A percentile compares a stretch with the other conserved stretches of the same genome.
Evolutionary conservation across 2,329 filamentous ascomycete species (phyloP).

Genomic region (Epichloe sp.): DNA sequence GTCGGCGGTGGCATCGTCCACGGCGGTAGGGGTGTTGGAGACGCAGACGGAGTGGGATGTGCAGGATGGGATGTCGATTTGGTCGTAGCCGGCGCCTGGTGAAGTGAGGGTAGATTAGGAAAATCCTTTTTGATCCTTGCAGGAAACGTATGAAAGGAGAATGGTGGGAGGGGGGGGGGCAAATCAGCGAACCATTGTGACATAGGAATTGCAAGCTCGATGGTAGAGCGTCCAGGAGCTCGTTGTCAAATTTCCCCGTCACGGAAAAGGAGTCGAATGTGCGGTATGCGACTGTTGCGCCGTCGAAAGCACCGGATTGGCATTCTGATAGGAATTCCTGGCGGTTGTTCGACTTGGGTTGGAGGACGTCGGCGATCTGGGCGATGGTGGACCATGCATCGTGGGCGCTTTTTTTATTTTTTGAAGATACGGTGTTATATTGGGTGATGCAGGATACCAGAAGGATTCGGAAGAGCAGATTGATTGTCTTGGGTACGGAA

Average conservation of each 20-base stretch:
- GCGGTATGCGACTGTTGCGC: constrained; percentile 52
- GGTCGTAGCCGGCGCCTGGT: constrained; percentile 71
- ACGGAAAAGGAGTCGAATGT: constrained; percentile 52
- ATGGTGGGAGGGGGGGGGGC: neutral
- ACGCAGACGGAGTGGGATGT: constrained; percentile 53
- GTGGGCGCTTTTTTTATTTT: constrained; percentile 38
- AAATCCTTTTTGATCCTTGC: neutral
- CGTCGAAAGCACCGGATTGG: constrained; percentile 50
- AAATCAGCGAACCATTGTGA: constrained; percentile 38
- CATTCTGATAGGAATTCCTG: constrained; percentile 58
- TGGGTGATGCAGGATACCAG: no score
- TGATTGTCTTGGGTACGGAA: no score
- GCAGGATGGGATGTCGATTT: constrained; percentile 62
- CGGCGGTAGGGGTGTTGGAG: constrained; percentile 69
- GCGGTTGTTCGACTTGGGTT: constrained; percentile 47
- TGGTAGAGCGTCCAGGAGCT: constrained; percentile 49
- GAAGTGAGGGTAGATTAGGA: no score
- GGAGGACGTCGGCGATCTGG: constrained; percentile 50
- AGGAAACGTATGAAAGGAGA: neutral
- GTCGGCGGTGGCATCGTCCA: constrained; percentile 76
- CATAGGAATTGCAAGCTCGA: constrained; percentile 42
- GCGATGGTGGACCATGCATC: constrained; percentile 49
- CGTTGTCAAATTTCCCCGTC: constrained; percentile 58
- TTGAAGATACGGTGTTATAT: no score
- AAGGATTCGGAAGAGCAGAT: no score